A percentile compares a stretch with the other conserved stretches of the same genome.
These are phyloP conservation scores for Colletotrichum filicis DNA, from an alignment of 2,329 filamentous ascomycete genomes.

Conservation along the genomic window DNA sequence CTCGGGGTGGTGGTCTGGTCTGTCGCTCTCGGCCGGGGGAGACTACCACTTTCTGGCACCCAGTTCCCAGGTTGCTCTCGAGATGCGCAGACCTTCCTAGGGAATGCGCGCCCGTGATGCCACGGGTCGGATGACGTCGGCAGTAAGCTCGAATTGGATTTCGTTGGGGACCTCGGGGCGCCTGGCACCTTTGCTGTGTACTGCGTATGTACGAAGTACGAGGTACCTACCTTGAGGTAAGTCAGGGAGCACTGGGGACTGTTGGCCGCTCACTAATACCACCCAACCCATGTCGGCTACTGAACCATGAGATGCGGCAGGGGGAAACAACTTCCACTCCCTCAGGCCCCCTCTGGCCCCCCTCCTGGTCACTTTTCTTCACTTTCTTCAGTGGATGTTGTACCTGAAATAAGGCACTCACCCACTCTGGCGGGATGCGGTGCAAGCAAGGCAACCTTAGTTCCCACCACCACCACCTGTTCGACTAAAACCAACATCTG, in stretches of 20 bases:
- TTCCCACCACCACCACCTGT: not conserved
- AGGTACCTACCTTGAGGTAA: no score
- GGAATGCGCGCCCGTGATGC: slow-evolving; percentile 31
- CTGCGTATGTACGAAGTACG: no score
- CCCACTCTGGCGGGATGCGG: not conserved
- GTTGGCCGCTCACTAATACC: not conserved
- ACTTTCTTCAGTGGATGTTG: slow-evolving; percentile 30
- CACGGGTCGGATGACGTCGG: slow-evolving; percentile 35
- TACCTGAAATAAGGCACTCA: not conserved
- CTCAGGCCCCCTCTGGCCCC: no score
- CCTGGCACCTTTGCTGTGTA: not conserved
- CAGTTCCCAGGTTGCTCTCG: no score
- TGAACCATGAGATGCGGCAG: not conserved
- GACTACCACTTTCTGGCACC: not conserved
- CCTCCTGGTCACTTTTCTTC: not conserved
- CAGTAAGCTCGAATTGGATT: slow-evolving; percentile 27
- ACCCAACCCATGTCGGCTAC: not conserved
- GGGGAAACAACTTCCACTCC: not conserved
- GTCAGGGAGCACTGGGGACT: not conserved
- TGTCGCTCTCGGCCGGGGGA: slow-evolving; percentile 8
- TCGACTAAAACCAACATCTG: not conserved
- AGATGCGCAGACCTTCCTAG: slow-evolving; percentile 19
- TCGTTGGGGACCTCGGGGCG: slow-evolving; percentile 27
- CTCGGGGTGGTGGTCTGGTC: not conserved
- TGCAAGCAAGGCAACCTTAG: not conserved